Evolutionary conservation across 2,329 filamentous ascomycete species (phyloP).

Genomic region (Pseudocercospora eumusae): DNA sequence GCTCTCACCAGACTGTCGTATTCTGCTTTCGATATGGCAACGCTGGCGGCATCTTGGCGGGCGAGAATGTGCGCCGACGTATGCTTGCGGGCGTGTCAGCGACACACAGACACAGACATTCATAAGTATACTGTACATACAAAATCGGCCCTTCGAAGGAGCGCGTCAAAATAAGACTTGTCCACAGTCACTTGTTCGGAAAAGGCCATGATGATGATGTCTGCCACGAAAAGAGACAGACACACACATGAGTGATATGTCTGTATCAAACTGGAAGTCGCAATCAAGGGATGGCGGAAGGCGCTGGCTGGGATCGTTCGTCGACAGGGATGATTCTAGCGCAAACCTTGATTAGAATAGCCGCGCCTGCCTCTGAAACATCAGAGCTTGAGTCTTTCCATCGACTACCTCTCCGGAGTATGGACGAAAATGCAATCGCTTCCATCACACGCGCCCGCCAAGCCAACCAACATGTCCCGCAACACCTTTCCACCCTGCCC

Average conservation of each 20-base stretch:
- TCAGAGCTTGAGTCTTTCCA: slow-evolving; percentile 3
- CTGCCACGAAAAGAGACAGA: slow-evolving; percentile 15
- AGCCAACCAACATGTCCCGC: slow-evolving; percentile 40
- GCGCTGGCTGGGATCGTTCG: neutral
- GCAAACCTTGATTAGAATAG: neutral
- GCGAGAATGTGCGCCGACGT: slow-evolving; percentile 28
- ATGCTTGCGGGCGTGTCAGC: slow-evolving; percentile 32
- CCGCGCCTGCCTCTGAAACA: slow-evolving; percentile 2
- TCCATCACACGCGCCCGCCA: slow-evolving; percentile 16
- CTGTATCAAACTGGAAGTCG: no score
- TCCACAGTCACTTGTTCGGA: slow-evolving; percentile 57
- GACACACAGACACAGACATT: slow-evolving; percentile 1
- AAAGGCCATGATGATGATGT: neutral
- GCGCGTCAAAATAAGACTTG: slow-evolving; percentile 61
- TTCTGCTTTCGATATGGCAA: slow-evolving; percentile 62
- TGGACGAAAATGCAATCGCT: slow-evolving; percentile 41
- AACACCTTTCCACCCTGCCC: slow-evolving; percentile 39
- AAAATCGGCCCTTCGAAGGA: slow-evolving; percentile 52
- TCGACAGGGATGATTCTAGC: neutral
- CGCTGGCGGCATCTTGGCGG: slow-evolving; percentile 32
- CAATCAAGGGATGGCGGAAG: neutral
- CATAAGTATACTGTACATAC: slow-evolving; percentile 24
- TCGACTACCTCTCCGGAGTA: no score
- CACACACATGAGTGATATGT: slow-evolving; percentile 6
- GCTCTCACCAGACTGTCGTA: slow-evolving; percentile 60